A percentile compares a stretch with the other conserved stretches of the same genome.
Evolutionary conservation across 352 stramenopile genomes (phyloP).

Genomic region (Aphanomyces euteiches): DNA sequence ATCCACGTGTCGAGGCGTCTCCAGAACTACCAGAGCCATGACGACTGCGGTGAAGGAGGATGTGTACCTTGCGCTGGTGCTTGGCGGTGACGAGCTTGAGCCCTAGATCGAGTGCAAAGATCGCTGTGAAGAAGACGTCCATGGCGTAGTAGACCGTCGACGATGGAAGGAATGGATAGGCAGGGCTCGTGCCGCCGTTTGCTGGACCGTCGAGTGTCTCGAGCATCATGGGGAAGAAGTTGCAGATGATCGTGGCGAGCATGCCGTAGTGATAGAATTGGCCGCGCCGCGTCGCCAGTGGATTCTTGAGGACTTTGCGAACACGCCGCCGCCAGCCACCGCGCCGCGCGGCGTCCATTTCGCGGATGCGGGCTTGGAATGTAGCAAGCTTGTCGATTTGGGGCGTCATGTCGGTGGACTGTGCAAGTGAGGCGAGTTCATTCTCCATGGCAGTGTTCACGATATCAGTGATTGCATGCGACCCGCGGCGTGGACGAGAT

Average conservation of each 20-base stretch:
- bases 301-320: background rate
- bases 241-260: conserved; percentile 17
- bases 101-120: conserved; percentile 60
- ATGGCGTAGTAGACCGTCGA: conserved; percentile 38
- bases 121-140: conserved; percentile 43
- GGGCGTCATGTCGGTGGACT: no score
- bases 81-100: conserved; percentile 37
- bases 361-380: no score
- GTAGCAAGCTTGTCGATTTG: no score
- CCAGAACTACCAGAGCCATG: conserved; percentile 19
- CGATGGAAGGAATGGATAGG: conserved; percentile 50
- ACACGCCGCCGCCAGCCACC: background rate
- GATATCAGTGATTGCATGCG: no score
- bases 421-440: no score
- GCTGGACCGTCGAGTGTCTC: conserved; percentile 46
- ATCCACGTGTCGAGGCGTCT: conserved; percentile 41
- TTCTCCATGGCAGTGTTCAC: no score
- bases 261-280: conserved; percentile 26
- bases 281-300: background rate
- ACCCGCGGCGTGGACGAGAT: no score
- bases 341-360: no score
- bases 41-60: background rate
- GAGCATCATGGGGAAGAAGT: conserved; percentile 28
- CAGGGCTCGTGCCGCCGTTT: conserved; percentile 46
- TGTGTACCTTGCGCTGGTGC: conserved; percentile 34